These are phyloP conservation scores for Torulaspora maleeae DNA, from an alignment of 805 yeast genomes.

Conservation along the genomic window DNA sequence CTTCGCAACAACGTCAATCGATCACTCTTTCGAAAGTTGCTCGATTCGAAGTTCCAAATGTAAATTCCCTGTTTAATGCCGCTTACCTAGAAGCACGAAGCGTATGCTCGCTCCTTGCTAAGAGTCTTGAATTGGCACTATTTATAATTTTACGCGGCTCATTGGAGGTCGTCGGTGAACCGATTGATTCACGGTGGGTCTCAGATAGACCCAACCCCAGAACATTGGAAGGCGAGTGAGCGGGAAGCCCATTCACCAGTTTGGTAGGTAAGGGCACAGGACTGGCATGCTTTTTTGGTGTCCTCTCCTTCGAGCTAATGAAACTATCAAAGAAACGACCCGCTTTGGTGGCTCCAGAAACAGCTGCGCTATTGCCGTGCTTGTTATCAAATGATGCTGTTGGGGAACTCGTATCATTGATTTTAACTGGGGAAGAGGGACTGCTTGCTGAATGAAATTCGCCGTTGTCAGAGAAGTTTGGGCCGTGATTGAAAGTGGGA, in stretches of 20 bases:
- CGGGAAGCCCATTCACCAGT: constrained; percentile 35
- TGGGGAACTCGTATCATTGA: constrained; percentile 4
- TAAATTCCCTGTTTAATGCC: neutral
- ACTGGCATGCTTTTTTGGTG: constrained; percentile 14
- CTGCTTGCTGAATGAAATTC: neutral
- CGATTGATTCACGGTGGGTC: neutral
- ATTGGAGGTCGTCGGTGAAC: constrained; percentile 1
- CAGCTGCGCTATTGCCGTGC: constrained; percentile 11
- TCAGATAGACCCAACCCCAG: constrained; percentile 9
- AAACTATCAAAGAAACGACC: constrained; percentile 36
- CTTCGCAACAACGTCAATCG: neutral
- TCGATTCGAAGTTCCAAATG: neutral
- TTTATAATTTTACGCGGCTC: constrained; percentile 22
- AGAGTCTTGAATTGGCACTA: constrained; percentile 51
- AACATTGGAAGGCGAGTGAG: constrained; percentile 1
- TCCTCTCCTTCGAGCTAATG: constrained; percentile 23
- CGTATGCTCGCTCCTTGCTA: constrained; percentile 46
- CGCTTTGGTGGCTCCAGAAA: constrained; percentile 12
- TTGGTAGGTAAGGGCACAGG: constrained; percentile 32
- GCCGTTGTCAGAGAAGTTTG: constrained; percentile 4
- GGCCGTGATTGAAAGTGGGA: constrained; percentile 5
- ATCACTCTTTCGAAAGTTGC: neutral
- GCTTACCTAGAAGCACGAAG: constrained; percentile 10
- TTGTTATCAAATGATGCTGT: constrained; percentile 2
- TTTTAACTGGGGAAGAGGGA: constrained; percentile 4